Percentiles rank a stretch among this genome's conserved stretches.
phyloP scores from a whole-genome alignment of 75 land plant species.

The Pinus taeda region DNA sequence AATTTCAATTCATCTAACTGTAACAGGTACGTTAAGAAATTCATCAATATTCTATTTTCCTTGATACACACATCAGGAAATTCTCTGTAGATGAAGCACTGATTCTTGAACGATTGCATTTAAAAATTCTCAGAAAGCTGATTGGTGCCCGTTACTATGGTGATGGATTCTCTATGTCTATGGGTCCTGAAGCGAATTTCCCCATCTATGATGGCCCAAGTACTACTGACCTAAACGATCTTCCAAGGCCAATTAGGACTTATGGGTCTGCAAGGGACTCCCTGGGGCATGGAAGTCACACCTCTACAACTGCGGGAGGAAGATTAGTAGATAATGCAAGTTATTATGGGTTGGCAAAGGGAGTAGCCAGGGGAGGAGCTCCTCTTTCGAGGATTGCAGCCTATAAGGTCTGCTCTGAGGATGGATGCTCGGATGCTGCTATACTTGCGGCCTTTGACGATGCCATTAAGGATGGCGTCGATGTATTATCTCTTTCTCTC shows the following conservation, averaged over 20 bases:
- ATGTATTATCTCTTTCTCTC: constrained; percentile 27
- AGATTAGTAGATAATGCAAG: constrained; percentile 19
- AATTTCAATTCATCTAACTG: constrained; percentile 32
- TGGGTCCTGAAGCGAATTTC: background rate
- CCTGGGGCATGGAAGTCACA: constrained; percentile 35
- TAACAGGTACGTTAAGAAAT: constrained; percentile 21
- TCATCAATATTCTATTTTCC: no score
- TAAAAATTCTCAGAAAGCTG: constrained; percentile 16
- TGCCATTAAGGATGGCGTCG: constrained; percentile 32
- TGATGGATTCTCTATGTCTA: background rate
- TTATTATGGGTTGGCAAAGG: constrained; percentile 24
- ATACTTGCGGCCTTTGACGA: constrained; percentile 18
- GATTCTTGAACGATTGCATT: no score
- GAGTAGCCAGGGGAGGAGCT: constrained; percentile 45
- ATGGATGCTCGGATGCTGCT: constrained; percentile 9
- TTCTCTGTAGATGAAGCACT: no score
- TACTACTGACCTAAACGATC: background rate
- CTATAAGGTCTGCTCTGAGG: constrained; percentile 36
- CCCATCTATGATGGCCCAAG: constrained; percentile 12
- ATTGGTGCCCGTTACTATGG: constrained; percentile 27
- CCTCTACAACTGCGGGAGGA: constrained; percentile 39
- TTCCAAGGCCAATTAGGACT: background rate
- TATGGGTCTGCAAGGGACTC: constrained; percentile 17
- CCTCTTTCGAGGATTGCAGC: constrained; percentile 35
- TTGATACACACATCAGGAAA: no score